Percentiles rank a stretch among this genome's conserved stretches.
Evolutionary conservation across 1,139 yeast species (phyloP).

Genomic region (Debaryomycetaceae sp.): DNA sequence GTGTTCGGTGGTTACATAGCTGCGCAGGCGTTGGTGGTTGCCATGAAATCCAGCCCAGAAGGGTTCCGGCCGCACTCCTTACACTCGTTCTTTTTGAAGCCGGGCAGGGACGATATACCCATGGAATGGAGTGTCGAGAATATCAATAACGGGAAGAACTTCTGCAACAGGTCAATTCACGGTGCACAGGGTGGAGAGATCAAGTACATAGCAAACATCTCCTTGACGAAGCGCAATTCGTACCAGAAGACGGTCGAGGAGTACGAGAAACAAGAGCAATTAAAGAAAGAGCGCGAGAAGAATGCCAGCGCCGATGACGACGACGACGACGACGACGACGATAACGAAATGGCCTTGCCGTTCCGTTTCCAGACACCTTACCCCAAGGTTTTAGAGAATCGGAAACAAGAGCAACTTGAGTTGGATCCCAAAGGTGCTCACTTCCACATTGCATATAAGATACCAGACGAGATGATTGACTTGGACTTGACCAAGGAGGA

Average conservation of each 20-base stretch:
- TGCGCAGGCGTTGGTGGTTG: conserved; percentile 37
- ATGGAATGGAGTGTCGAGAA: conserved; percentile 34
- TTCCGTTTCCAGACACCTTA: conserved; percentile 38
- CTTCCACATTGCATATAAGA: conserved; percentile 23
- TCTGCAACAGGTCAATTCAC: conserved; percentile 55
- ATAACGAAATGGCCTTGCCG: conserved; percentile 22
- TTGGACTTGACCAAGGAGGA: conserved; percentile 24
- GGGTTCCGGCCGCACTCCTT: conserved; percentile 37
- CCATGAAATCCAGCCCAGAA: conserved; percentile 22
- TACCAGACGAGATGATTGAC: conserved; percentile 40
- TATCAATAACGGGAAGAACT: conserved; percentile 55
- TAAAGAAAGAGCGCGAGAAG: conserved; percentile 14
- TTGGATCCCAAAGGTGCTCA: conserved; percentile 14
- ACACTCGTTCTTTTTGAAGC: conserved; percentile 31
- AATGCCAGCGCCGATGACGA: conserved; percentile 20
- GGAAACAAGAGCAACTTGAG: conserved; percentile 16
- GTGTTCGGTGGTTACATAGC: conserved; percentile 35
- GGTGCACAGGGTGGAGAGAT: conserved; percentile 53
- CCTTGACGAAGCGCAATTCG: conserved; percentile 43
- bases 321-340: conserved; percentile 25
- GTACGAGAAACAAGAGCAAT: conserved; percentile 22
- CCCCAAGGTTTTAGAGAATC: conserved; percentile 26
- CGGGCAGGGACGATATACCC: conserved; percentile 16
- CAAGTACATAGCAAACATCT: conserved; percentile 51
- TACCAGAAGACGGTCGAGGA: conserved; percentile 16